These are phyloP conservation scores for Keithomyces neogunnii DNA, from an alignment of 2,329 filamentous ascomycete species.

Conservation along the genomic window DNA sequence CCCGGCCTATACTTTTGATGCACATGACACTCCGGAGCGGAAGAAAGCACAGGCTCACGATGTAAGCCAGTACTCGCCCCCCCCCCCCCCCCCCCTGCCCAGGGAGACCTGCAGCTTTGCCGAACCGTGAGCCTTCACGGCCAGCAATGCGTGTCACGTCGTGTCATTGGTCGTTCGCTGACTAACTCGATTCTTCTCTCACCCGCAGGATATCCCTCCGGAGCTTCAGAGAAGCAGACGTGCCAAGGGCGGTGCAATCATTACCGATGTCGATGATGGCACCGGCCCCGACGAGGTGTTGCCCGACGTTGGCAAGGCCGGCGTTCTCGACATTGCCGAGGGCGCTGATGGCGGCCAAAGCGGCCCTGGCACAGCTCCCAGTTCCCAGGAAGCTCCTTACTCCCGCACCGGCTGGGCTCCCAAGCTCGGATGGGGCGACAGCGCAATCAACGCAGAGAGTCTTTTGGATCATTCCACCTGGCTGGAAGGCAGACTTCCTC, in stretches of 20 bases:
- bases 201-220: conserved; percentile 26
- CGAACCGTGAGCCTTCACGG: background rate
- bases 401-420: conserved; percentile 77
- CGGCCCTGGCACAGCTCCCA: conserved; percentile 40
- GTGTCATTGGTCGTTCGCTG: conserved; percentile 5
- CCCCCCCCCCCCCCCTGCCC: background rate
- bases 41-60: conserved; percentile 73
- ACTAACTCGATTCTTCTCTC: conserved; percentile 1
- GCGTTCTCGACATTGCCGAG: conserved; percentile 49
- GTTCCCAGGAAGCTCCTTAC: conserved; percentile 40
- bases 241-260: conserved; percentile 58
- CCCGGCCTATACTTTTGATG: conserved; percentile 77
- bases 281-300: conserved; percentile 65
- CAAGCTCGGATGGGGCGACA: conserved; percentile 63
- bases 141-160: conserved; percentile 11
- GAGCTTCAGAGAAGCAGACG: conserved; percentile 26
- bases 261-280: conserved; percentile 72
- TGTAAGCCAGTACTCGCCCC: conserved; percentile 42
- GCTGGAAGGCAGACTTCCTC: conserved; percentile 74
- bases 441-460: conserved; percentile 51
- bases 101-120: background rate
- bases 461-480: conserved; percentile 82
- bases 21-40: conserved; percentile 71
- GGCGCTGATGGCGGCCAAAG: conserved; percentile 40
- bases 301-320: conserved; percentile 63